A percentile compares a stretch with the other conserved stretches of the same genome.
Conservation (phyloP, 2,329 filamentous ascomycete species). For the Phyllosticta paracitricarpa region DNA sequence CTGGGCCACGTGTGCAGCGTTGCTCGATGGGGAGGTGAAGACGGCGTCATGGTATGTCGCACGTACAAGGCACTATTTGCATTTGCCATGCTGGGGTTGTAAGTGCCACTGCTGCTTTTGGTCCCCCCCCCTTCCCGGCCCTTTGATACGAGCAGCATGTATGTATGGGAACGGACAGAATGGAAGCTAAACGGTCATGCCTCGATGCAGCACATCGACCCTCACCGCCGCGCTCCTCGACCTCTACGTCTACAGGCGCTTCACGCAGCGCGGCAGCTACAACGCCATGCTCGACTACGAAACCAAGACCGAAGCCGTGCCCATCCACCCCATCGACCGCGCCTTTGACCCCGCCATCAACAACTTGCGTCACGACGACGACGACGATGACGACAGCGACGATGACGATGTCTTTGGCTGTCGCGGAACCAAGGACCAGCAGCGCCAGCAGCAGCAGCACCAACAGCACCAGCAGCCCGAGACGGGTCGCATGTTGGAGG, state of each 20-base stretch:
- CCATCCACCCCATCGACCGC: neutral
- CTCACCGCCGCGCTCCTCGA: constrained; percentile 41
- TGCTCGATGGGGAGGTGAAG: constrained; percentile 43
- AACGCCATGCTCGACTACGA: constrained; percentile 35
- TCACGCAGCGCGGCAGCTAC: constrained; percentile 39
- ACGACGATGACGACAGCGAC: constrained; percentile 21
- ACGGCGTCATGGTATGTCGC: constrained; percentile 46
- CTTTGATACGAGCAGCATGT: neutral
- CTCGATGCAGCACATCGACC: constrained; percentile 30
- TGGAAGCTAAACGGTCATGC: no score
- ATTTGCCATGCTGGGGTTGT: constrained; percentile 42
- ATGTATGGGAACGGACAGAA: no score
- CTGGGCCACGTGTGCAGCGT: constrained; percentile 41
- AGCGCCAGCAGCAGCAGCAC: constrained; percentile 12
- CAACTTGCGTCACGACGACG: constrained; percentile 14
- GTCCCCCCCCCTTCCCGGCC: neutral
- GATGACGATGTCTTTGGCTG: constrained; percentile 13
- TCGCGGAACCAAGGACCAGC: constrained; percentile 12
- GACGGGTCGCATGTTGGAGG: constrained; percentile 15
- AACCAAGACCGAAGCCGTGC: constrained; percentile 18
- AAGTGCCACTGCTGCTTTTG: constrained; percentile 13
- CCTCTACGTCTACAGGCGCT: constrained; percentile 36
- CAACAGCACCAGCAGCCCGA: constrained; percentile 12
- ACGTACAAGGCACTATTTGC: constrained; percentile 51
- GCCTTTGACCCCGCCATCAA: constrained; percentile 11